A percentile compares a stretch with the other conserved stretches of the same genome.
phyloP scores from a whole-genome alignment of 148 eudicot species.

The Fallopia convolvulus region DNA sequence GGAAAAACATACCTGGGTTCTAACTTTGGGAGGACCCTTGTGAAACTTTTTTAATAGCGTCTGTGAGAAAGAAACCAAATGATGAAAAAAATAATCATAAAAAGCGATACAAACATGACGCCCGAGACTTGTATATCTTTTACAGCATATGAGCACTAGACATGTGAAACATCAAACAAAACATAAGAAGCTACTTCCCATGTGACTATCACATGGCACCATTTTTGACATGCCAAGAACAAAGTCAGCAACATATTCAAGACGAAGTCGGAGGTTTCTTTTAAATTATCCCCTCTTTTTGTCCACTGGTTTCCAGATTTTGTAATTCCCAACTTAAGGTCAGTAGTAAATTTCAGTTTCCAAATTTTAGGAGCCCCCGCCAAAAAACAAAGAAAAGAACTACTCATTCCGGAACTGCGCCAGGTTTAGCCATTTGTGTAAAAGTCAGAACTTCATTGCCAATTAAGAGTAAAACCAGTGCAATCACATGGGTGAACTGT shows the following conservation, averaged over 20 bases:
- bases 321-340: not conserved
- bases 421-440: not conserved
- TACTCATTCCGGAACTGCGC: not conserved
- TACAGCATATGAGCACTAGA: not conserved
- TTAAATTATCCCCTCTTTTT: too few relatives aligned
- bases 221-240: not conserved
- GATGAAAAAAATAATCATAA: not conserved
- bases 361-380: not conserved
- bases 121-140: not conserved
- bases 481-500: too few relatives aligned
- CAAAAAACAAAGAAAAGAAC: not conserved
- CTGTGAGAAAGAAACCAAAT: constrained; percentile 37
- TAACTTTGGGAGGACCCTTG: constrained; percentile 87
- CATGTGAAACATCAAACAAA: not conserved
- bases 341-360: not conserved
- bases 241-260: not conserved
- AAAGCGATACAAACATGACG: not conserved
- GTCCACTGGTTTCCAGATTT: too few relatives aligned
- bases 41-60: constrained; percentile 71
- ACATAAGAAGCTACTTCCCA: not conserved
- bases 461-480: too few relatives aligned
- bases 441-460: not conserved
- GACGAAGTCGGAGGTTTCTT: not conserved
- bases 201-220: not conserved
- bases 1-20: constrained; percentile 76